These are phyloP conservation scores for Cryoendolithus antarcticus DNA, from an alignment of 2,329 filamentous ascomycete species.

Conservation along the genomic window DNA sequence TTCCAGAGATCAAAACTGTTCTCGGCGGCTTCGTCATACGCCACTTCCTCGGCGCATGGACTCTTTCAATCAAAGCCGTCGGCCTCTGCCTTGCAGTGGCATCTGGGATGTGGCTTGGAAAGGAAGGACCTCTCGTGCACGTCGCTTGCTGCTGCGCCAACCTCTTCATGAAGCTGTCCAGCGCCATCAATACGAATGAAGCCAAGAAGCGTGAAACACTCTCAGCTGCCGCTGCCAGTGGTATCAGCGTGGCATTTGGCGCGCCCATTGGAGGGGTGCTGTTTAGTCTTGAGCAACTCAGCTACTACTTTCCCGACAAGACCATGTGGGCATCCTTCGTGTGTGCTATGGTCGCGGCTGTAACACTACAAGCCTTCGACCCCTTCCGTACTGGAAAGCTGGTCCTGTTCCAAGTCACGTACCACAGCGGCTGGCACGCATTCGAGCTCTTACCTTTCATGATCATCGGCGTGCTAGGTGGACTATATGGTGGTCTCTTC, in stretches of 20 bases:
- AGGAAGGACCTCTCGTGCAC: slow-evolving; percentile 90
- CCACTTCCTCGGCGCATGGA: slow-evolving; percentile 78
- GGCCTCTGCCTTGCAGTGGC: slow-evolving; percentile 83
- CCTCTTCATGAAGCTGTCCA: slow-evolving; percentile 81
- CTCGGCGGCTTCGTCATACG: slow-evolving; percentile 87
- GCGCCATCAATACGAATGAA: slow-evolving; percentile 73
- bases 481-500: slow-evolving; percentile 88
- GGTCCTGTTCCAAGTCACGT: slow-evolving; percentile 90
- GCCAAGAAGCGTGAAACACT: slow-evolving; percentile 87
- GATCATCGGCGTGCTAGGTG: slow-evolving; percentile 74
- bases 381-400: slow-evolving; percentile 92
- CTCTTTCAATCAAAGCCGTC: slow-evolving; percentile 75
- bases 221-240: slow-evolving; percentile 81
- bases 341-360: slow-evolving; percentile 95
- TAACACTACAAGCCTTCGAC: slow-evolving; percentile 83
- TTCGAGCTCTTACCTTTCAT: slow-evolving; percentile 88
- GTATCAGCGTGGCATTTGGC: slow-evolving; percentile 88
- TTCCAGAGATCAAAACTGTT: slow-evolving; percentile 95
- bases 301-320: slow-evolving; percentile 96
- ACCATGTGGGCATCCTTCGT: slow-evolving; percentile 99
- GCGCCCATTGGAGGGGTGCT: slow-evolving; percentile 88
- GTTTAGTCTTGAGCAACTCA: slow-evolving; percentile 93
- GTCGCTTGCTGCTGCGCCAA: slow-evolving; percentile 95
- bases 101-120: slow-evolving; percentile 91
- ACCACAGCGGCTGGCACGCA: slow-evolving; percentile 81